These are phyloP conservation scores for Epichloe hybrida DNA, from an alignment of 2,329 filamentous ascomycete genomes.

Conservation along the genomic window DNA sequence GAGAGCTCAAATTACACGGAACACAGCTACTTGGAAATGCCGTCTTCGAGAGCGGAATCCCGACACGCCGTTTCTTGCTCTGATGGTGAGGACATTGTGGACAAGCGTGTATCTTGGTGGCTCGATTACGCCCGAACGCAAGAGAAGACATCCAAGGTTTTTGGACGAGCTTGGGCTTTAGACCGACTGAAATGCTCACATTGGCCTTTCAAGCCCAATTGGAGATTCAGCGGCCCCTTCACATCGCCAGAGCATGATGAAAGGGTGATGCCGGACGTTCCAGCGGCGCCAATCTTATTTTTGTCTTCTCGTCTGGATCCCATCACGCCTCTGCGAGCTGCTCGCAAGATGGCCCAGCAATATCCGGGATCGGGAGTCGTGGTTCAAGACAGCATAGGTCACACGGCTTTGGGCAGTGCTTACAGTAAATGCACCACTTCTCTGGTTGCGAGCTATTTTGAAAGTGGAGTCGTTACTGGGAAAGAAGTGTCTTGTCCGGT, in stretches of 20 bases:
- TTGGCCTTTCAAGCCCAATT: constrained; percentile 22
- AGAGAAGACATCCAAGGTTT: constrained; percentile 14
- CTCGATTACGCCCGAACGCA: constrained; percentile 14
- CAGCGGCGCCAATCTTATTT: constrained; percentile 28
- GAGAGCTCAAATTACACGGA: constrained; percentile 1
- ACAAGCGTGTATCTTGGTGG: constrained; percentile 9
- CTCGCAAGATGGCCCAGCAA: constrained; percentile 3
- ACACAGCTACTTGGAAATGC: neutral
- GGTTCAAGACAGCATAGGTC: constrained; percentile 9
- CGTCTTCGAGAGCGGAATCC: neutral
- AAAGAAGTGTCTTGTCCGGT: neutral
- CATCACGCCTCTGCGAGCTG: constrained; percentile 25
- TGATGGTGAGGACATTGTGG: constrained; percentile 15
- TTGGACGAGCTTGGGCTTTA: constrained; percentile 19
- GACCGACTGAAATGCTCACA: constrained; percentile 25
- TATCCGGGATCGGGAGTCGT: constrained; percentile 11
- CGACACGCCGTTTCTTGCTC: constrained; percentile 15
- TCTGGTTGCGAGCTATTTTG: neutral
- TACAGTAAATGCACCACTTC: neutral
- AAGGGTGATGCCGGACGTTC: constrained; percentile 14
- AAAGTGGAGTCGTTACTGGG: neutral
- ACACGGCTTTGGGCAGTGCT: constrained; percentile 1
- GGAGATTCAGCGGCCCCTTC: constrained; percentile 22
- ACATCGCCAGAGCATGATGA: constrained; percentile 11
- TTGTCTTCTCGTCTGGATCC: constrained; percentile 28